Percentiles rank a stretch among this genome's conserved stretches.
Evolutionary conservation across 1,284 basidiomycete species (phyloP).

Genomic region (Schizopora paradoxa): DNA sequence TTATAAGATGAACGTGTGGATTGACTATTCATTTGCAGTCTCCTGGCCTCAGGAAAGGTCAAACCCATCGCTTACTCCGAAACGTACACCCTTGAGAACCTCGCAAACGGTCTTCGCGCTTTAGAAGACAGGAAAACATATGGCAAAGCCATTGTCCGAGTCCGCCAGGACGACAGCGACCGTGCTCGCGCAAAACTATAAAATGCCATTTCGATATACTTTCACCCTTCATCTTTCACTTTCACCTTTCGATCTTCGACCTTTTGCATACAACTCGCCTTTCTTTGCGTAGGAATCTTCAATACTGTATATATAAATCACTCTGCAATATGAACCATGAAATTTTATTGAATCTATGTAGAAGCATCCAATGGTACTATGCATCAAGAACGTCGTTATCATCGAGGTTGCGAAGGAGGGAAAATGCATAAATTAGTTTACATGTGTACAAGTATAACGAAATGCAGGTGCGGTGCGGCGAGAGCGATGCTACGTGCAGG

Average conservation of each 20-base stretch:
- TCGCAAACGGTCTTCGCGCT: slow-evolving; percentile 63
- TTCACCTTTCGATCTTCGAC: not conserved
- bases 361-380: slow-evolving; percentile 8
- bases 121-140: slow-evolving; percentile 84
- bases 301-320: too few relatives aligned
- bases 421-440: not conserved
- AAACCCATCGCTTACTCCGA: slow-evolving; percentile 73
- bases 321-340: too few relatives aligned
- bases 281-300: too few relatives aligned
- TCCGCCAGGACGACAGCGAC: slow-evolving; percentile 43
- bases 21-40: slow-evolving; percentile 34
- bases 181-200: slow-evolving; percentile 8
- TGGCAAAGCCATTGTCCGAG: slow-evolving; percentile 81
- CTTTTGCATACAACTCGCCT: too few relatives aligned
- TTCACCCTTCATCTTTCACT: not conserved
- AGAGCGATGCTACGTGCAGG: too few relatives aligned
- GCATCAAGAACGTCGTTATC: not conserved
- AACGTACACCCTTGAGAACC: slow-evolving; percentile 56
- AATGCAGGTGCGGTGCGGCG: not conserved
- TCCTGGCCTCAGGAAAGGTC: slow-evolving; percentile 63
- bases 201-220: not conserved
- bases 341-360: too few relatives aligned
- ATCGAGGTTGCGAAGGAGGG: not conserved
- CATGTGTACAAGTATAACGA: not conserved
- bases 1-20: not conserved